Conservation (phyloP, 2,329 filamentous ascomycete genomes). For the Xylaria sp. region DNA sequence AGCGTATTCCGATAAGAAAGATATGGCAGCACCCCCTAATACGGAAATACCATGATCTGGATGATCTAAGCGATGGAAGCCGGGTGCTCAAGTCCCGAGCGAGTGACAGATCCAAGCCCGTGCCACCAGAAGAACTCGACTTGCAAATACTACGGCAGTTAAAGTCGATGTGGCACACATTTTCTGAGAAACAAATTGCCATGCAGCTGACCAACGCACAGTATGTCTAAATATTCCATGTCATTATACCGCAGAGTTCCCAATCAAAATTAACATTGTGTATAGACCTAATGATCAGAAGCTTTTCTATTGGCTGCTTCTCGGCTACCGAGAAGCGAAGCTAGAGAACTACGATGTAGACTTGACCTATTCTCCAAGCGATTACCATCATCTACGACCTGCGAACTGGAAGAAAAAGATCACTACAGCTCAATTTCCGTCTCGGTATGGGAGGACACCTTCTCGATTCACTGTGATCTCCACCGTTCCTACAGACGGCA, state of each 20-base stretch:
- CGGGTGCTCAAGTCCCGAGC: slow-evolving; percentile 64
- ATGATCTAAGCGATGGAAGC: slow-evolving; percentile 68
- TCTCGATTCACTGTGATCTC: slow-evolving; percentile 74
- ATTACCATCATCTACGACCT: slow-evolving; percentile 83
- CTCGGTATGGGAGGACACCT: slow-evolving; percentile 61
- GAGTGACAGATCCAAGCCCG: slow-evolving; percentile 64
- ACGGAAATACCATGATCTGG: slow-evolving; percentile 81
- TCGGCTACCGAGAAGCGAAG: slow-evolving; percentile 84
- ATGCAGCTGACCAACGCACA: slow-evolving; percentile 72
- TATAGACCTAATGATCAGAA: slow-evolving; percentile 88
- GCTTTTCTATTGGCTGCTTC: slow-evolving; percentile 86
- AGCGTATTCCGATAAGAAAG: slow-evolving; percentile 79
- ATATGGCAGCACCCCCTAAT: slow-evolving; percentile 92
- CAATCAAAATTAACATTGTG: slow-evolving; percentile 42
- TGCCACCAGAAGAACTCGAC: slow-evolving; percentile 76
- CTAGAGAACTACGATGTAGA: slow-evolving; percentile 87
- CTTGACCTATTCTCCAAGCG: slow-evolving; percentile 85
- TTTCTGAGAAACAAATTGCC: slow-evolving; percentile 76
- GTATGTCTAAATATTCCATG: slow-evolving; percentile 57
- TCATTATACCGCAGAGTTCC: neutral
- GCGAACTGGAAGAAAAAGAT: slow-evolving; percentile 67
- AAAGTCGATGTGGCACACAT: slow-evolving; percentile 90
- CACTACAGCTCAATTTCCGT: slow-evolving; percentile 68
- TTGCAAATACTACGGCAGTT: slow-evolving; percentile 84
- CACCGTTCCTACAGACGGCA: slow-evolving; percentile 61